A percentile compares a stretch with the other conserved stretches of the same genome.
These are phyloP conservation scores for Escallonia herrerae DNA, from an alignment of 129 eudicot species.

Conservation along the genomic window DNA sequence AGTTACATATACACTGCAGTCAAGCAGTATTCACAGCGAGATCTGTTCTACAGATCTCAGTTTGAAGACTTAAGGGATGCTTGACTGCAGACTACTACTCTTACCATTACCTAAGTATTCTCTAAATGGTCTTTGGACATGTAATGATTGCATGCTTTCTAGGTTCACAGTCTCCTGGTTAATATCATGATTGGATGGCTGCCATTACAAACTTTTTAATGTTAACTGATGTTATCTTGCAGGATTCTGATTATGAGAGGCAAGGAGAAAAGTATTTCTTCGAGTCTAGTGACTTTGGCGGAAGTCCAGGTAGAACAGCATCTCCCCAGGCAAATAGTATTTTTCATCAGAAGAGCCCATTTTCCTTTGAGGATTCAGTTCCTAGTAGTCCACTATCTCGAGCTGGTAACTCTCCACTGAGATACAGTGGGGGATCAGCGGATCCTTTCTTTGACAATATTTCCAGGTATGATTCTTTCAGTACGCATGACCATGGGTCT, in stretches of 20 bases:
- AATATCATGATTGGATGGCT: not conserved
- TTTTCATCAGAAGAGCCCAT: constrained; percentile 48
- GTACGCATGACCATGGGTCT: constrained; percentile 22
- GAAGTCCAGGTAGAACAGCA: constrained; percentile 51
- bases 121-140: too few species aligned
- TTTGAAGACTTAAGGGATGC: too few species aligned
- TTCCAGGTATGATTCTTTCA: constrained; percentile 43
- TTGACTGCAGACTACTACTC: too few species aligned
- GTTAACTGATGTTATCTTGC: constrained; percentile 9
- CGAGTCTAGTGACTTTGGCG: constrained; percentile 56
- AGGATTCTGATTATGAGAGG: constrained; percentile 59
- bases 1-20: too few species aligned
- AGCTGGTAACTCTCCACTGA: constrained; percentile 60
- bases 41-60: too few species aligned
- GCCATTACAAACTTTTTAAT: not conserved
- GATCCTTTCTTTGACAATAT: constrained; percentile 61
- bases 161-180: too few species aligned
- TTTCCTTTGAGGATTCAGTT: constrained; percentile 66
- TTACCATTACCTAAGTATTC: too few species aligned
- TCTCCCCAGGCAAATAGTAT: constrained; percentile 48
- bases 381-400: constrained; percentile 64
- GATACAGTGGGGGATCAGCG: constrained; percentile 51
- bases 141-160: not conserved
- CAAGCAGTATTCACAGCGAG: too few species aligned
- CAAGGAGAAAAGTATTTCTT: constrained; percentile 68